A percentile compares a stretch with the other conserved stretches of the same genome.
Evolutionary conservation across 1,139 yeast genomes (phyloP).

Genomic region (Groenewaldozyma sp.): DNA sequence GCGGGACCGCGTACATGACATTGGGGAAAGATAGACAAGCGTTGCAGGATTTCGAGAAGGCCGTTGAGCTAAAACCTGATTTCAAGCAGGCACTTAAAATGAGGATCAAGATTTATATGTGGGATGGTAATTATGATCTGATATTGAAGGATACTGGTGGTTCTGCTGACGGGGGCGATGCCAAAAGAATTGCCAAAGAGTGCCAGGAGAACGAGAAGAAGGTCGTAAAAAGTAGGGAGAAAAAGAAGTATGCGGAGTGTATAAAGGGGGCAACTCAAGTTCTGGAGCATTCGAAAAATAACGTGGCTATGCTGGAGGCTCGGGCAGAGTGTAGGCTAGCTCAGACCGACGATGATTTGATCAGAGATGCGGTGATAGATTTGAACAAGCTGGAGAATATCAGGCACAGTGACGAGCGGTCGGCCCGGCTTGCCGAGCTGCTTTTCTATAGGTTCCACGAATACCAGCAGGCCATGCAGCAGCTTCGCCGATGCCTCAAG

Average conservation of each 20-base stretch:
- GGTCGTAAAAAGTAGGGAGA: constrained; percentile 14
- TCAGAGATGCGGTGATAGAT: constrained; percentile 29
- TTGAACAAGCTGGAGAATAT: constrained; percentile 22
- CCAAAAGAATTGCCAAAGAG: constrained; percentile 2
- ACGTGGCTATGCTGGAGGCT: constrained; percentile 18
- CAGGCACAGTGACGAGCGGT: constrained; percentile 22
- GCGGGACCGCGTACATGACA: constrained; percentile 32
- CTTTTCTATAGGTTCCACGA: constrained; percentile 45
- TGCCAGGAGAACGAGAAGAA: constrained; percentile 6
- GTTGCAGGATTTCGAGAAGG: constrained; percentile 28
- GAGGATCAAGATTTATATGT: constrained; percentile 27
- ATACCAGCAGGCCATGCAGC: constrained; percentile 40
- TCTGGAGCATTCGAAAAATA: constrained; percentile 25
- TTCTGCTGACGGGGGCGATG: constrained; percentile 5
- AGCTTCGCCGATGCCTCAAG: constrained; percentile 53
- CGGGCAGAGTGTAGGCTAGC: constrained; percentile 29
- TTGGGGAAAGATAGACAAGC: constrained; percentile 30
- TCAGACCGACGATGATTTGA: constrained; percentile 3
- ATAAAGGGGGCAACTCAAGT: constrained; percentile 22
- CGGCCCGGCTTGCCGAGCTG: constrained; percentile 32
- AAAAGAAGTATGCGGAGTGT: constrained; percentile 24
- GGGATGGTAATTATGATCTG: constrained; percentile 23
- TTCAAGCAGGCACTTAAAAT: constrained; percentile 31
- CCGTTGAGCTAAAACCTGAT: constrained; percentile 27
- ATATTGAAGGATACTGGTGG: constrained; percentile 5